These are phyloP conservation scores for Pestalotiopsis fici DNA, from an alignment of 2,329 filamentous ascomycete species.

Conservation along the genomic window DNA sequence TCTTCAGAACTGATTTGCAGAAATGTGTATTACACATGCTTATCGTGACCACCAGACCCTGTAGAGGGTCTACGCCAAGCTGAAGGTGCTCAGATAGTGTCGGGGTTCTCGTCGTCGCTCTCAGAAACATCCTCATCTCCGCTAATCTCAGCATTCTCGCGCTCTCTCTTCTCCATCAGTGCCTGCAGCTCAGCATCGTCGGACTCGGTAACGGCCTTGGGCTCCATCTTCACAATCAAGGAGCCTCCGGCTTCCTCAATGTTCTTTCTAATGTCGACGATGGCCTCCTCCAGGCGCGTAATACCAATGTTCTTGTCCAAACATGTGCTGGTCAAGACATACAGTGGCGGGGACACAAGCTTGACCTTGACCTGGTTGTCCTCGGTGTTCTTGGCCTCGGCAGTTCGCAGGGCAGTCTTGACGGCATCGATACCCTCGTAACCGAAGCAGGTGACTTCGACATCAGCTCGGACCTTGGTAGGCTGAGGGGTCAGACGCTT, in stretches of 20 bases:
- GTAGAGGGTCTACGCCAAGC: not conserved
- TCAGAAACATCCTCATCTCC: conserved; percentile 96
- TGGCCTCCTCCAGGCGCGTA: conserved; percentile 81
- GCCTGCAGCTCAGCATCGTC: conserved; percentile 97
- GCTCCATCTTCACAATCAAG: conserved; percentile 94
- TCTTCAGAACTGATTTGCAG: not conserved
- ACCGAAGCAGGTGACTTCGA: conserved; percentile 92
- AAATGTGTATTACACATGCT: not conserved
- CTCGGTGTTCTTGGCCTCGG: conserved; percentile 88
- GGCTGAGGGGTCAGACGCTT: conserved; percentile 97
- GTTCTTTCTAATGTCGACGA: conserved; percentile 79
- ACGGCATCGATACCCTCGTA: conserved; percentile 99
- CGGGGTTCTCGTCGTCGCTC: conserved; percentile 83
- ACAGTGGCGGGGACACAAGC: conserved; percentile 95
- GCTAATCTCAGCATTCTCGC: conserved; percentile 96
- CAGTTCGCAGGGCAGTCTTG: conserved; percentile 87
- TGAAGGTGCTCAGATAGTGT: conserved; percentile 39
- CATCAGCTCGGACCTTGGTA: conserved; percentile 97
- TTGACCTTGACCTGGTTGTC: conserved; percentile 97
- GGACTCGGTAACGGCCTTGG: conserved; percentile 98
- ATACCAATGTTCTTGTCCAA: conserved; percentile 91
- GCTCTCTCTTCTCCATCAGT: conserved; percentile 98
- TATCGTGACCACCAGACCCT: not conserved
- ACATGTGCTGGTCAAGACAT: conserved; percentile 94
- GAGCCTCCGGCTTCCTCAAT: conserved; percentile 79